Percentiles rank a stretch among this genome's conserved stretches.
Conservation (phyloP, 805 yeast genomes). For the Candida methanosorbosa region DNA sequence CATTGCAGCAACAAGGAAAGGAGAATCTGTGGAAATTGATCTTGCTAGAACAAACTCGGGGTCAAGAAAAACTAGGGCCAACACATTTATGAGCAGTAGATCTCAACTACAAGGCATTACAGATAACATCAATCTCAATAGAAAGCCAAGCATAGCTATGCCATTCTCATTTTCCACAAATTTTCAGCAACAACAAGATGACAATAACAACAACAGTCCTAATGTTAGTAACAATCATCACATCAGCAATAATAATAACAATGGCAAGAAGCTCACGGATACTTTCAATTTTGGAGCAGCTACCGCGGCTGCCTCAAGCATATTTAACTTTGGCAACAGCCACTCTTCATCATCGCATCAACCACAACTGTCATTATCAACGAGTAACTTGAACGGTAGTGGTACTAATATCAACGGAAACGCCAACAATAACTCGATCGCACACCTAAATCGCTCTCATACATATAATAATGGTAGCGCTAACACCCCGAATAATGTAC, state of each 20-base stretch:
- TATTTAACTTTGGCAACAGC: slow-evolving; percentile 18
- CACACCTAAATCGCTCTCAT: too few relatives aligned
- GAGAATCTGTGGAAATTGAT: slow-evolving; percentile 72
- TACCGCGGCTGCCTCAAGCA: slow-evolving; percentile 20
- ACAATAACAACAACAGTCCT: background rate
- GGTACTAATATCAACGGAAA: background rate
- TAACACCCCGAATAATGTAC: background rate
- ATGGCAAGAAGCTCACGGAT: slow-evolving; percentile 7
- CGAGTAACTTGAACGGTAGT: background rate
- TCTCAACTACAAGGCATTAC: slow-evolving; percentile 3
- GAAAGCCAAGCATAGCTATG: background rate
- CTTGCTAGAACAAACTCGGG: slow-evolving; percentile 19
- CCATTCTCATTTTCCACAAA: too few relatives aligned
- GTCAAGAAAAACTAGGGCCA: slow-evolving; percentile 16
- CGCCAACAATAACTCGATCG: background rate
- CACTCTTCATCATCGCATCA: background rate
- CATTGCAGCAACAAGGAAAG: slow-evolving; percentile 72
- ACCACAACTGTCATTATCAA: background rate
- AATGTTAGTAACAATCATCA: too few relatives aligned
- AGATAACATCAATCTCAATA: background rate
- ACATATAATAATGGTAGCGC: too few relatives aligned
- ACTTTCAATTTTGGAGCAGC: slow-evolving; percentile 18
- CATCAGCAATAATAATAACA: slow-evolving; percentile 2
- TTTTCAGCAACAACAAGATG: too few relatives aligned
- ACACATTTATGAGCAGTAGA: slow-evolving; percentile 8